These are phyloP conservation scores for Alternaria tenuissima DNA, from an alignment of 2,329 filamentous ascomycete species.

Conservation along the genomic window DNA sequence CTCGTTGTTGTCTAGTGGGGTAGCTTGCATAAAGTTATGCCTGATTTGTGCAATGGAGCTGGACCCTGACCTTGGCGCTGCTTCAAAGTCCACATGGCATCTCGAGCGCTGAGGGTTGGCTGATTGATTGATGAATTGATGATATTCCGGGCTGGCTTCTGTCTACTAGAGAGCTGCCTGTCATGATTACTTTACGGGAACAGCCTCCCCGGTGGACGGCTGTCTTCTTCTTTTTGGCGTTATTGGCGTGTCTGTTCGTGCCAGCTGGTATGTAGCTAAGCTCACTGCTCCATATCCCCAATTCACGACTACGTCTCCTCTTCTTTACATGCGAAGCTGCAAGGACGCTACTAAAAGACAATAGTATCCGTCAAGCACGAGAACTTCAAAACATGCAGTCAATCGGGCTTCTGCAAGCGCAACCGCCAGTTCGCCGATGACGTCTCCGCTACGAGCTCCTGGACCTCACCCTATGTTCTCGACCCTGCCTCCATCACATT, in stretches of 20 bases:
- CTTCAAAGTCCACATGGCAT: conserved; percentile 28
- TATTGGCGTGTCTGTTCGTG: conserved; percentile 46
- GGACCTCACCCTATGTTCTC: conserved; percentile 83
- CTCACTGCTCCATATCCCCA: conserved; percentile 1
- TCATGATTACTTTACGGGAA: conserved; percentile 36
- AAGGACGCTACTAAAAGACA: background rate
- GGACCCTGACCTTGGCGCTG: conserved; percentile 20
- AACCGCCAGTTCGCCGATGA: conserved; percentile 90
- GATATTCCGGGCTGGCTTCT: conserved; percentile 30
- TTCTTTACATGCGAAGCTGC: background rate
- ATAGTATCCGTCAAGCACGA: conserved; percentile 89
- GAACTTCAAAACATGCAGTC: conserved; percentile 95
- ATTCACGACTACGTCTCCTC: background rate
- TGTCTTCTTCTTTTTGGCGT: conserved; percentile 44
- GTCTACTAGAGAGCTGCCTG: conserved; percentile 30
- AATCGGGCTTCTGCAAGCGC: conserved; percentile 96
- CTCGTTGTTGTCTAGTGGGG: conserved; percentile 21
- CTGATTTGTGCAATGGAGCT: conserved; percentile 8
- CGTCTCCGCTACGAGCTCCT: conserved; percentile 71
- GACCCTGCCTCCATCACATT: conserved; percentile 75
- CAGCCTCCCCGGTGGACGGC: conserved; percentile 69
- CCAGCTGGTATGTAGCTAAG: conserved; percentile 47
- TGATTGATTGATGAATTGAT: conserved; percentile 1
- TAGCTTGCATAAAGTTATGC: conserved; percentile 21
- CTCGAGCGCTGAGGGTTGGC: conserved; percentile 11